Evolutionary conservation across 768 basidiomycete species (phyloP).

Genomic region (Russula virescens): DNA sequence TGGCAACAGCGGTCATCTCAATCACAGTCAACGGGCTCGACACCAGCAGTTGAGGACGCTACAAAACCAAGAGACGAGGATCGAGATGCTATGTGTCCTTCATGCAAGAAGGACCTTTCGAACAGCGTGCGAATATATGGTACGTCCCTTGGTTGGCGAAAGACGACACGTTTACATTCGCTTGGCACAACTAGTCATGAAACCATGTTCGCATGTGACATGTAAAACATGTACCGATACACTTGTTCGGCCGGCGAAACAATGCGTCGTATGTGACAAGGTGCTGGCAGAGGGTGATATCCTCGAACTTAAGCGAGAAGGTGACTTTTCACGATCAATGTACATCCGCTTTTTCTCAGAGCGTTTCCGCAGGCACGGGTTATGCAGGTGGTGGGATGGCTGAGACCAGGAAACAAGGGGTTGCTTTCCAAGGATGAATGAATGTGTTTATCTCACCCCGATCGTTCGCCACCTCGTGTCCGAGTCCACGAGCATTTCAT

Average conservation of each 20-base stretch:
- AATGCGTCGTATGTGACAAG: constrained; percentile 85
- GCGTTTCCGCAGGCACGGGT: constrained; percentile 60
- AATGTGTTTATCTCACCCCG: background rate
- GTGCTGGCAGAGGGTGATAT: constrained; percentile 62
- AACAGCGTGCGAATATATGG: constrained; percentile 69
- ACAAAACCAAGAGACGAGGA: constrained; percentile 47
- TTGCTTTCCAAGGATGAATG: constrained; percentile 77
- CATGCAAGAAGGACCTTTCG: constrained; percentile 79
- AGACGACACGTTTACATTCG: constrained; percentile 4
- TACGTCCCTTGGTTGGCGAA: constrained; percentile 35
- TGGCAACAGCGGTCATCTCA: constrained; percentile 37
- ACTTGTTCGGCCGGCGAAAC: constrained; percentile 68
- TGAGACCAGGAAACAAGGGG: constrained; percentile 73
- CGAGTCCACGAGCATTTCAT: background rate
- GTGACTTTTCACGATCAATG: constrained; percentile 35
- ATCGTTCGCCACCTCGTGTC: background rate
- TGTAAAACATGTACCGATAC: constrained; percentile 91
- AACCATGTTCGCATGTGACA: constrained; percentile 84
- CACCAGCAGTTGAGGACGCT: constrained; percentile 33
- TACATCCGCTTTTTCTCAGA: background rate
- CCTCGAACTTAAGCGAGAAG: constrained; percentile 85
- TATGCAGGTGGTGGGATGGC: constrained; percentile 93
- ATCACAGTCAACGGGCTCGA: constrained; percentile 31
- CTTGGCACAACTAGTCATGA: constrained; percentile 49
- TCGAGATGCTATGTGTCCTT: constrained; percentile 70